These are phyloP conservation scores for Erodium moschatum DNA, from an alignment of 441 rosid genomes.

Conservation along the genomic window DNA sequence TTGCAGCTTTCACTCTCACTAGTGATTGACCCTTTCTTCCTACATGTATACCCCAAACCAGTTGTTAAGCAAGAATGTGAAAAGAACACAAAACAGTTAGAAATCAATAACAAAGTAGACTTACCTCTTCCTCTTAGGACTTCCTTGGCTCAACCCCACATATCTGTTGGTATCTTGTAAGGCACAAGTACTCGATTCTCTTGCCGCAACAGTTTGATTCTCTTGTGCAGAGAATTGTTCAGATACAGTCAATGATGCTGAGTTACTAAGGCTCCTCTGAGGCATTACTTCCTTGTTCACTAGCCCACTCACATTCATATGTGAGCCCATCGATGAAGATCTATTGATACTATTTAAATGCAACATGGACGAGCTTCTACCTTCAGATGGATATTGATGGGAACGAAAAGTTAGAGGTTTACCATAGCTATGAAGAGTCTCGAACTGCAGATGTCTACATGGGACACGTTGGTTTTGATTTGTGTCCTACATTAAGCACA, in stretches of 20 bases:
- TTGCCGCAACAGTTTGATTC: neutral
- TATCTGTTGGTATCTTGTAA: neutral
- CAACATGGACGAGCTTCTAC: too few relatives aligned
- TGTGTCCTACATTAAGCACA: neutral
- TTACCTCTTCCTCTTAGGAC: neutral
- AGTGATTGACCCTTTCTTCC: conserved; percentile 34
- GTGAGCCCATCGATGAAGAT: neutral
- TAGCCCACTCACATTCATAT: neutral
- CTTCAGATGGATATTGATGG: neutral
- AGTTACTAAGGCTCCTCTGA: neutral
- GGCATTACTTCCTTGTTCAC: neutral
- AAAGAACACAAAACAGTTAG: neutral
- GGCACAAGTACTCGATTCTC: too few relatives aligned
- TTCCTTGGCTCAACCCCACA: neutral
- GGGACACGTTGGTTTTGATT: neutral
- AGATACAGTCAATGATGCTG: neutral
- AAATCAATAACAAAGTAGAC: neutral
- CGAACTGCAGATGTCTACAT: neutral
- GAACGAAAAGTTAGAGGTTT: neutral
- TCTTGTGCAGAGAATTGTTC: neutral
- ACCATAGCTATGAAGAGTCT: neutral
- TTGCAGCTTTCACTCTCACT: conserved; percentile 39
- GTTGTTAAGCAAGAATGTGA: neutral
- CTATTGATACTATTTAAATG: neutral
- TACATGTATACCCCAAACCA: conserved; percentile 3